Evolutionary conservation across 1,139 yeast genomes (phyloP).

Genomic region (Sugiyamaella japonica): DNA sequence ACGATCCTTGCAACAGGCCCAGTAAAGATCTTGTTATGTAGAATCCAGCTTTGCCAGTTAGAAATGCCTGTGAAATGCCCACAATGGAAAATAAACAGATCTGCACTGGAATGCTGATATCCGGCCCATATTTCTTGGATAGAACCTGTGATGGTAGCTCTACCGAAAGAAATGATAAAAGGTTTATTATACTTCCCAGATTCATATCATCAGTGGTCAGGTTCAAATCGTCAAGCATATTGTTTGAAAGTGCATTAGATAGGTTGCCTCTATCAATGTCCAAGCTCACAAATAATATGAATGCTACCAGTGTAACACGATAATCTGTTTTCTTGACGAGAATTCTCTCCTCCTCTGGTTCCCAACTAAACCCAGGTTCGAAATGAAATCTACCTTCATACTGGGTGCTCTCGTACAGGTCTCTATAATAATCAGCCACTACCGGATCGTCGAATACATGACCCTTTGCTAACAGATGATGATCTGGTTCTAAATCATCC

Average conservation of each 20-base stretch:
- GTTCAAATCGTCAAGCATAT: slow-evolving; percentile 47
- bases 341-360: slow-evolving; percentile 46
- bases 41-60: slow-evolving; percentile 44
- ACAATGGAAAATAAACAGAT: slow-evolving; percentile 53
- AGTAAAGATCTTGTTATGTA: slow-evolving; percentile 48
- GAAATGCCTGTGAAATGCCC: slow-evolving; percentile 47
- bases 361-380: slow-evolving; percentile 52
- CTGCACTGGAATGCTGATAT: slow-evolving; percentile 54
- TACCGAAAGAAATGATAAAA: slow-evolving; percentile 47
- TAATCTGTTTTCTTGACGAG: slow-evolving; percentile 49
- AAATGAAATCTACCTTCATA: slow-evolving; percentile 50
- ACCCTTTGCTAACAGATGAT: slow-evolving; percentile 3
- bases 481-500: slow-evolving; percentile 7
- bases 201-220: slow-evolving; percentile 53
- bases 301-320: slow-evolving; percentile 48
- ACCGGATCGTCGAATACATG: slow-evolving; percentile 43
- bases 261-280: slow-evolving; percentile 56
- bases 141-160: slow-evolving; percentile 57
- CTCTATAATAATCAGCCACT: slow-evolving; percentile 46
- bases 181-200: slow-evolving; percentile 48
- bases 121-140: slow-evolving; percentile 54
- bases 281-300: slow-evolving; percentile 50
- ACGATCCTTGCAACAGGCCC: slow-evolving; percentile 55
- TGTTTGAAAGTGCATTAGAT: slow-evolving; percentile 52
- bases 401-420: slow-evolving; percentile 45